Percentiles rank a stretch among this genome's conserved stretches.
Evolutionary conservation across 1,284 basidiomycete genomes (phyloP).

Genomic region (Malassezia vespertilionis): DNA sequence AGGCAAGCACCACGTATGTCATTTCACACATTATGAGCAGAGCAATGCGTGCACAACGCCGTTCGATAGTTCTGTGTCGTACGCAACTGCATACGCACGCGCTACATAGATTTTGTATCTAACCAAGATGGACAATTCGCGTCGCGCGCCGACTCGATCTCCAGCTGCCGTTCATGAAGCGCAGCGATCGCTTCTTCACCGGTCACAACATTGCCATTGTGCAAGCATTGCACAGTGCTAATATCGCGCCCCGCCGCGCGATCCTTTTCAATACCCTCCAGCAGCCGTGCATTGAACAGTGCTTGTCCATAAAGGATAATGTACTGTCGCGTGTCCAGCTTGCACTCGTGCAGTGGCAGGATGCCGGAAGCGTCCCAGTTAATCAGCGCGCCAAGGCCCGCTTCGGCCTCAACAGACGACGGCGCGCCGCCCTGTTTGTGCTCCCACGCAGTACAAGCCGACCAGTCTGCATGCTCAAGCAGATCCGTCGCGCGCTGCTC

Average conservation of each 20-base stretch:
- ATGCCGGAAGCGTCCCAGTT: conserved; percentile 3
- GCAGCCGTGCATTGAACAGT: conserved; percentile 4
- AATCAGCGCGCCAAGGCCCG: conserved; percentile 5
- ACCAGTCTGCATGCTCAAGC: conserved; percentile 14
- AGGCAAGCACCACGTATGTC: conserved; percentile 15
- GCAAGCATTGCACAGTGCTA: conserved; percentile 1
- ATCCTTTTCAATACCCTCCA: conserved; percentile 10
- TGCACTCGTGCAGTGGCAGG: conserved; percentile 6
- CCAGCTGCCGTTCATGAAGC: conserved; percentile 3
- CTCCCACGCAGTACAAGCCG: conserved; percentile 8
- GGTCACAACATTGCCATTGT: conserved; percentile 2
- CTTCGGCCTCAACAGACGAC: background rate
- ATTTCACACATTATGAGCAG: conserved; percentile 53
- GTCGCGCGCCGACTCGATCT: conserved; percentile 3
- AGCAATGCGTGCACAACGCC: conserved; percentile 64
- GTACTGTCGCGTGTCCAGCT: conserved; percentile 10
- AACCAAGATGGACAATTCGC: conserved; percentile 6
- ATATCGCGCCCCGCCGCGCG: background rate
- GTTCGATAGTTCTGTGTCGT: conserved; percentile 81
- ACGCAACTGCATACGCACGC: conserved; percentile 70
- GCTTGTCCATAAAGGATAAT: conserved; percentile 8
- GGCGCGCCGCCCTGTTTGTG: background rate
- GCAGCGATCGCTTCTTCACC: conserved; percentile 11
- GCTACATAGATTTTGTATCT: background rate
- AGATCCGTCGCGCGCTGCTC: conserved; percentile 9